phyloP scores from a whole-genome alignment of 192 early-diverging fungal species.

The Ambispora gerdemannii region DNA sequence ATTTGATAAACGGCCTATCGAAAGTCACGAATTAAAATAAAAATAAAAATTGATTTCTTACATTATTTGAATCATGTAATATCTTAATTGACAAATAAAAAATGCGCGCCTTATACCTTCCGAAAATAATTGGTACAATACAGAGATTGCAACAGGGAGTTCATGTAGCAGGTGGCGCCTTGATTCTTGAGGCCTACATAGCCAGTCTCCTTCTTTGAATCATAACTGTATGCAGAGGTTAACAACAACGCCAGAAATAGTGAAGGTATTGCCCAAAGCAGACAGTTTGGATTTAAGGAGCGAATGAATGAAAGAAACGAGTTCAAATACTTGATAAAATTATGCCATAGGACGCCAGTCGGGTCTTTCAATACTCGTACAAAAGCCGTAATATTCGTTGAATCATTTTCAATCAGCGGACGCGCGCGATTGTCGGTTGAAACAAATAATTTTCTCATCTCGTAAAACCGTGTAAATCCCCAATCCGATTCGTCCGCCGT shows the following conservation, averaged over 20 bases:
- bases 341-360: constrained; percentile 93
- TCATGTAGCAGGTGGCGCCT: constrained; percentile 99
- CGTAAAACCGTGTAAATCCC: constrained; percentile 86
- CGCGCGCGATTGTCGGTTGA: constrained; percentile 39
- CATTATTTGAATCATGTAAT: not conserved
- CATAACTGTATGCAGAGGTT: constrained; percentile 57
- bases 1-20: constrained; percentile 80
- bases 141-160: constrained; percentile 92
- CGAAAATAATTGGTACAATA: constrained; percentile 95
- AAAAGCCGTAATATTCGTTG: constrained; percentile 63
- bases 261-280: constrained; percentile 7
- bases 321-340: constrained; percentile 70
- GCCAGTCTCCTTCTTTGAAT: constrained; percentile 87
- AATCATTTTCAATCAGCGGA: constrained; percentile 68
- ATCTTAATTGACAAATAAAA: no score
- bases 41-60: not conserved
- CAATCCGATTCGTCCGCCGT: constrained; percentile 81
- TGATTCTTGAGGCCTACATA: constrained; percentile 95
- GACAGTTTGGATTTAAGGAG: constrained; percentile 12
- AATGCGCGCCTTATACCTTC: no score
- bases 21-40: not conserved
- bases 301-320: constrained; percentile 20
- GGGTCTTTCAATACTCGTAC: constrained; percentile 80
- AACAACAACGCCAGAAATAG: constrained; percentile 27
- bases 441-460: constrained; percentile 46